Percentiles rank a stretch among this genome's conserved stretches.
These are phyloP conservation scores for Alternaria viburni DNA, from an alignment of 2,329 filamentous ascomycete species.

Conservation along the genomic window DNA sequence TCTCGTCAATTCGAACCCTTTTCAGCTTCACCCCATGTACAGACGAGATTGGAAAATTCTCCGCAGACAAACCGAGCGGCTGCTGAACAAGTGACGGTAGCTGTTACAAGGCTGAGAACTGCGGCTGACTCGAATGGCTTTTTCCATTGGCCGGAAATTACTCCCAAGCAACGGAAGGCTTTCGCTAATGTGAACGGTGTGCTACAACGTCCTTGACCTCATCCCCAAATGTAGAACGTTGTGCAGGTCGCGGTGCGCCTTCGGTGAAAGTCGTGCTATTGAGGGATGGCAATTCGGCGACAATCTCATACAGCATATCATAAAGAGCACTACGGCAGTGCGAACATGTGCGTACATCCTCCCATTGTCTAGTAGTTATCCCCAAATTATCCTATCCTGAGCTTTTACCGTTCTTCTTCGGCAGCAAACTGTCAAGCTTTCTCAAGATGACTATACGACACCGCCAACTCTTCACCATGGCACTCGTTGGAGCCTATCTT, in stretches of 20 bases:
- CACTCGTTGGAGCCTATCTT: neutral
- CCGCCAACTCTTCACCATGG: neutral
- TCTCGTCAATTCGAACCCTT: neutral
- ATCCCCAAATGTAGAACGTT: slow-evolving; percentile 1
- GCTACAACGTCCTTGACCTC: neutral
- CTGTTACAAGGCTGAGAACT: neutral
- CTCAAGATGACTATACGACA: neutral
- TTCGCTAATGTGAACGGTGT: neutral
- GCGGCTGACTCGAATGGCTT: slow-evolving; percentile 2
- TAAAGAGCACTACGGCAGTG: neutral
- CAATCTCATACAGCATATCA: neutral
- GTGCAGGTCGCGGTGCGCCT: neutral
- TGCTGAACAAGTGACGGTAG: neutral
- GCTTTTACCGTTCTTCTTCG: no score
- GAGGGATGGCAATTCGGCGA: neutral
- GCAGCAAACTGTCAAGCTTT: no score
- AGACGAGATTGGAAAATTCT: neutral
- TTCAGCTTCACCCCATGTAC: neutral
- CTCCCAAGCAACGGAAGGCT: neutral
- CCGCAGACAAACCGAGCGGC: neutral
- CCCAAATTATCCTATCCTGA: neutral
- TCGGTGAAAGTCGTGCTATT: neutral
- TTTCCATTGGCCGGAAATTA: neutral
- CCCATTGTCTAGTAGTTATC: neutral
- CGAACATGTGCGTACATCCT: neutral